phyloP scores from a whole-genome alignment of 1,139 yeast species.

The Torulaspora globosa region DNA sequence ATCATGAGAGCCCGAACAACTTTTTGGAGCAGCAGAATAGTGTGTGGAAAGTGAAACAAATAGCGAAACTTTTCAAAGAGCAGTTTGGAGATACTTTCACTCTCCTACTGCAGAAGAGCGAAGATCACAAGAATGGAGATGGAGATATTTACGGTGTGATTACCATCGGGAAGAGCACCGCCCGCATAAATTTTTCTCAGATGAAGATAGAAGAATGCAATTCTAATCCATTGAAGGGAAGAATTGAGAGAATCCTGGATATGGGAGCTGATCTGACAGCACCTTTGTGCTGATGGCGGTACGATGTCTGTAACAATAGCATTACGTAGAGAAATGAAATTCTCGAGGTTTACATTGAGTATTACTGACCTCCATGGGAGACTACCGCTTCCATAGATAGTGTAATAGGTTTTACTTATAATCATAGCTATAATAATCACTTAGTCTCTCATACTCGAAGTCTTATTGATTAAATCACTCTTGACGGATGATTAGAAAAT shows the following conservation, averaged over 20 bases:
- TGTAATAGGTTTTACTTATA: no score
- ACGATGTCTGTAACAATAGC: slow-evolving; percentile 24
- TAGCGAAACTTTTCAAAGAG: slow-evolving; percentile 62
- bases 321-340: neutral
- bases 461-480: neutral
- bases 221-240: slow-evolving; percentile 70
- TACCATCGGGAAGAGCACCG: slow-evolving; percentile 68
- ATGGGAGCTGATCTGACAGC: slow-evolving; percentile 80
- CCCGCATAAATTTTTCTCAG: slow-evolving; percentile 59
- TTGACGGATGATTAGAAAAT: slow-evolving; percentile 11
- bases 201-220: slow-evolving; percentile 66
- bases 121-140: slow-evolving; percentile 39
- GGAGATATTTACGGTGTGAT: slow-evolving; percentile 49
- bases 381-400: no score
- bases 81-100: slow-evolving; percentile 82
- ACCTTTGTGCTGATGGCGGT: slow-evolving; percentile 47
- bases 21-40: slow-evolving; percentile 33
- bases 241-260: slow-evolving; percentile 75
- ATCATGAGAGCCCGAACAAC: slow-evolving; percentile 19
- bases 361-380: no score
- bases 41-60: slow-evolving; percentile 56
- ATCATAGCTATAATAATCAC: no score
- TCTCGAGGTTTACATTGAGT: no score
- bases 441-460: no score
- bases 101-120: slow-evolving; percentile 32